Percentiles rank a stretch among this genome's conserved stretches.
Evolutionary conservation across 129 eudicot species (phyloP).

Genomic region (Chrysanthemum seticuspe): DNA sequence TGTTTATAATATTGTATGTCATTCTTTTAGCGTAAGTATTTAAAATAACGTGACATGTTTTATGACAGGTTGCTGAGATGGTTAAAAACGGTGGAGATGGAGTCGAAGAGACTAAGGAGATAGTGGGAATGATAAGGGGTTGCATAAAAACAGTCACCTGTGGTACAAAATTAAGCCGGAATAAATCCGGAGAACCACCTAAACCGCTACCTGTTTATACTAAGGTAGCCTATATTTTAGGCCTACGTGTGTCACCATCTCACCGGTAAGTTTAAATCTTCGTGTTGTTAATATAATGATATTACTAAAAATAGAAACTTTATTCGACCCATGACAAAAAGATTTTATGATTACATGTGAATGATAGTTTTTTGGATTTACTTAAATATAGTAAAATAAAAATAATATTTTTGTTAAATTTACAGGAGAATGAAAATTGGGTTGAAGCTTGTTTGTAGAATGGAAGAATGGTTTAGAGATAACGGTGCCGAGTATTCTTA

Average conservation of each 20-base stretch:
- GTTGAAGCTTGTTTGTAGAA: slow-evolving; percentile 49
- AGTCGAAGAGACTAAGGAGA: slow-evolving; percentile 39
- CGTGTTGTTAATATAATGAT: background rate
- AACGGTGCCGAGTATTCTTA: slow-evolving; percentile 93
- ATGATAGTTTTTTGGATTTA: background rate
- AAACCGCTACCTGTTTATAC: slow-evolving; percentile 55
- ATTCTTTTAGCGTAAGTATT: too few relatives aligned
- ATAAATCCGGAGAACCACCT: slow-evolving; percentile 19
- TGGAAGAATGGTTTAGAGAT: slow-evolving; percentile 83
- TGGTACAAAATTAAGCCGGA: slow-evolving; percentile 54
- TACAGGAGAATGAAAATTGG: slow-evolving; percentile 83
- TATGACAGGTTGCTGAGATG: slow-evolving; percentile 72
- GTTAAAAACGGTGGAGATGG: slow-evolving; percentile 27
- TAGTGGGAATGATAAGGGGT: slow-evolving; percentile 90
- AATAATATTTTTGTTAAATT: background rate
- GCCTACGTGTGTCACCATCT: slow-evolving; percentile 84
- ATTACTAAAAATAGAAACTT: slow-evolving; percentile 17
- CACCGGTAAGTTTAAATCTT: slow-evolving; percentile 52
- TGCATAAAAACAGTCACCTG: slow-evolving; percentile 91
- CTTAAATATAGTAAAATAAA: slow-evolving; percentile 13
- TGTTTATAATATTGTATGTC: too few relatives aligned
- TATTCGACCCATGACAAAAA: background rate
- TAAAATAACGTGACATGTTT: background rate
- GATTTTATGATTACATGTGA: background rate
- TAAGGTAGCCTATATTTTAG: slow-evolving; percentile 80